A percentile compares a stretch with the other conserved stretches of the same genome.
These are phyloP conservation scores for Claviceps digitariae DNA, from an alignment of 2,329 filamentous ascomycete species.

Conservation along the genomic window DNA sequence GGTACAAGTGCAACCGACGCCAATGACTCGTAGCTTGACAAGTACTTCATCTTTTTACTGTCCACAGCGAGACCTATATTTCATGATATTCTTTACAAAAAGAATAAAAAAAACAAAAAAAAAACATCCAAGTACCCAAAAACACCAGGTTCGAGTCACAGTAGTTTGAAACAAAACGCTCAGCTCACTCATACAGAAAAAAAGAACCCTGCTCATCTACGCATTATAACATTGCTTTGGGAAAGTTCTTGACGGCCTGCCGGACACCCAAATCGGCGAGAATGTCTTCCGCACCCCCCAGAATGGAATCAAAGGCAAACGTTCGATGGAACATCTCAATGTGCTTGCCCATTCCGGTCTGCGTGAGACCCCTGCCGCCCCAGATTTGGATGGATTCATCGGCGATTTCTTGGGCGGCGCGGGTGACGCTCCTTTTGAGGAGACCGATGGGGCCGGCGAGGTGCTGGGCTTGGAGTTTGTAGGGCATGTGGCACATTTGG, in stretches of 20 bases:
- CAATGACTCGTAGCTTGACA: too few species aligned
- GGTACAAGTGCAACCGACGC: too few species aligned
- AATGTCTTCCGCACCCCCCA: conserved; percentile 75
- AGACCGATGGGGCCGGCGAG: conserved; percentile 72
- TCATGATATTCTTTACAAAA: too few species aligned
- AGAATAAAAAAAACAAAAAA: too few species aligned
- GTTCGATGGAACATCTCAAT: conserved; percentile 77
- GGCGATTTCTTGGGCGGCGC: conserved; percentile 68
- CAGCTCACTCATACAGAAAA: background rate
- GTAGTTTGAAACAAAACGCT: background rate
- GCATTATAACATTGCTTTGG: conserved; percentile 62
- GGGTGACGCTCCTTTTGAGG: conserved; percentile 66
- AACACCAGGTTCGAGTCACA: background rate
- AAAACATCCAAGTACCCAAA: background rate
- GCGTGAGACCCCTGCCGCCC: conserved; percentile 67
- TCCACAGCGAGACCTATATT: too few species aligned
- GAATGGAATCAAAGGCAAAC: conserved; percentile 68
- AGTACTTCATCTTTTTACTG: too few species aligned
- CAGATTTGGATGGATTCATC: conserved; percentile 79
- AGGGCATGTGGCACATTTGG: conserved; percentile 79
- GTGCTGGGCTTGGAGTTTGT: conserved; percentile 59
- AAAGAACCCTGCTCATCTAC: background rate
- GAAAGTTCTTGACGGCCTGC: conserved; percentile 74
- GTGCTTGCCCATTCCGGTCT: conserved; percentile 68
- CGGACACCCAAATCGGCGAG: conserved; percentile 68